Conservation (phyloP, 192 early-diverging fungal genomes). For the Backusella tarrabulga region DNA sequence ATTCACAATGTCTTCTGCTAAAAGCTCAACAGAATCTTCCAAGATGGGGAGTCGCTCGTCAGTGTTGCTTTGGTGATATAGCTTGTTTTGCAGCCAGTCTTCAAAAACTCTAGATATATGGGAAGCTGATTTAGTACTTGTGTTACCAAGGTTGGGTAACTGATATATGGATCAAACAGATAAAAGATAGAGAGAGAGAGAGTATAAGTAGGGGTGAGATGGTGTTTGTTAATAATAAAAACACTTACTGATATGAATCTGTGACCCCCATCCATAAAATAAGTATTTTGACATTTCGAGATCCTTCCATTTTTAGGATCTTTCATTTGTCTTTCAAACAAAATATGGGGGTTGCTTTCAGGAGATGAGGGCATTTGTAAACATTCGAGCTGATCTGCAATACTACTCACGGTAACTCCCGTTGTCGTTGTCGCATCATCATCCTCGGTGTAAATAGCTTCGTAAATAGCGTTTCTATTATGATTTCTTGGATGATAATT, state of each 20-base stretch:
- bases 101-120: slow-evolving; percentile 36
- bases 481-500: background rate
- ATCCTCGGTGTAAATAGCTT: slow-evolving; percentile 7
- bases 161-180: background rate
- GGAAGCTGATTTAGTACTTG: slow-evolving; percentile 31
- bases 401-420: slow-evolving; percentile 9
- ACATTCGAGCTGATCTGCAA: slow-evolving; percentile 3
- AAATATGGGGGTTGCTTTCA: background rate
- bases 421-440: slow-evolving; percentile 9
- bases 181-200: background rate
- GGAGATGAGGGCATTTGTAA: slow-evolving; percentile 10
- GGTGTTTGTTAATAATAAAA: background rate
- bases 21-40: slow-evolving; percentile 36
- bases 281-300: slow-evolving; percentile 31
- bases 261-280: slow-evolving; percentile 37
- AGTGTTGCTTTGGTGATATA: slow-evolving; percentile 14
- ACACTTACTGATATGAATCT: slow-evolving; percentile 39
- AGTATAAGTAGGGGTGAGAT: no score
- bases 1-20: slow-evolving; percentile 37
- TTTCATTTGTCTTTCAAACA: slow-evolving; percentile 19
- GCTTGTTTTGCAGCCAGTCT: slow-evolving; percentile 37
- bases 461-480: background rate
- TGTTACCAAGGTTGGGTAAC: slow-evolving; percentile 33
- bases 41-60: slow-evolving; percentile 37
- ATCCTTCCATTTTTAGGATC: slow-evolving; percentile 15